Evolutionary conservation across 495 filamentous ascomycete species (phyloP), one percentile per base, ranked within the genome.

Genomic region (Daldinia childiae): DNA sequence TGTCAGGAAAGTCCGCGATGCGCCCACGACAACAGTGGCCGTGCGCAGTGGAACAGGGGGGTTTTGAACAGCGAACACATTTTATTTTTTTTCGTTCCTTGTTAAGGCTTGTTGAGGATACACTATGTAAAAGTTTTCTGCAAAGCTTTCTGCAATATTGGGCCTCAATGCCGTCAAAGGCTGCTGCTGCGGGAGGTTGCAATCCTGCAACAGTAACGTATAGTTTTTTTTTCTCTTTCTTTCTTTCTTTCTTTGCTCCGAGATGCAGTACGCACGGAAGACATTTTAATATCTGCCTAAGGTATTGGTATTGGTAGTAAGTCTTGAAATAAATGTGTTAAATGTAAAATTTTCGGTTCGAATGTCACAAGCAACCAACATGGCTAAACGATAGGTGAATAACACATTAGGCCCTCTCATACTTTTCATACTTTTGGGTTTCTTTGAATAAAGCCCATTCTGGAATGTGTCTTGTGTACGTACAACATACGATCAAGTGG

Each of bases 141-240:
- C 45, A 12, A 5, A 11, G 57, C 30, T 27, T 55, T 54, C 14
- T 26, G 64, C 45, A 12, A 58, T 52, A 69, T 69, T 66, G 61
- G 65, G 71, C 61, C 50, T 73, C 66, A 58, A 73, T 41, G 52
- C 61, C 41, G 34, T 62, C 45, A 5, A 43, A 43, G 34, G 56
- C 51, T 36, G 57, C 51, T 36, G 57, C 58, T 65, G 65, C 65
- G 58, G 66, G 57, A 64, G 60, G 71, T 73, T 66, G 66, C 62
- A 69, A 41, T 48, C 43, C 43, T 68, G 65, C 66, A 73, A 66
- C 71, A 51, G 69, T 50, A 17, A 52, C 64, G 38, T 30, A 60
- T 39, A 21, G 32, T 36, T 21, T 48, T 58, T 50, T 56, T 36
- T 15, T 59, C 59, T 15, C 4, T 17, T n/a, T n/a, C n/a, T n/a